These are phyloP conservation scores for Fragaria vesca DNA, from an alignment of 306 rosid genomes.

Conservation along the genomic window DNA sequence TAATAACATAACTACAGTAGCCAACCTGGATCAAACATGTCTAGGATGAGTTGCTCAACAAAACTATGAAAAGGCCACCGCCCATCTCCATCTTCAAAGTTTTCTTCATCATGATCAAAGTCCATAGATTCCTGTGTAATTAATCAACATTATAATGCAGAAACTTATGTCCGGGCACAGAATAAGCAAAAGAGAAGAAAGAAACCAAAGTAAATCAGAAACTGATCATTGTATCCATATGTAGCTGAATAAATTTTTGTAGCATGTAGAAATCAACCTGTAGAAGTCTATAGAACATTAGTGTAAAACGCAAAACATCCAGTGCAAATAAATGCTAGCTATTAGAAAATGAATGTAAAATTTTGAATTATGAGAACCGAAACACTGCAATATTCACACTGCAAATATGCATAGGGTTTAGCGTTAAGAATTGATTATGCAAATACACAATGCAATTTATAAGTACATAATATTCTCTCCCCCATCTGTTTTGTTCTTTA, in stretches of 20 bases:
- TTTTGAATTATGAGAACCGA: background rate
- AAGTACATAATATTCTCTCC: background rate
- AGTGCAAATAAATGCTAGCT: background rate
- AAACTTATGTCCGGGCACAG: conserved; percentile 5
- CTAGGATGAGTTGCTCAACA: conserved; percentile 85
- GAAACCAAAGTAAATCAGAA: conserved; percentile 8
- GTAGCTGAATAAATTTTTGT: background rate
- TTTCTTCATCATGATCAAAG: conserved; percentile 60
- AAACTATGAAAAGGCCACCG: conserved; percentile 87
- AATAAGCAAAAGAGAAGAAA: background rate
- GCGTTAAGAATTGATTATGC: too few relatives aligned
- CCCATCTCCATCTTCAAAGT: conserved; percentile 69
- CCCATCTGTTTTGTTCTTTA: background rate
- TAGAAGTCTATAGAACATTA: background rate
- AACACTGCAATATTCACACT: background rate
- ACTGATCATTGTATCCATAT: background rate
- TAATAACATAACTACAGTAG: conserved; percentile 2
- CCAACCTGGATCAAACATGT: conserved; percentile 95
- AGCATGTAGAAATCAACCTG: background rate
- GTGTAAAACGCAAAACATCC: background rate
- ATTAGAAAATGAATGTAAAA: background rate
- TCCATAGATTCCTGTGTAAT: conserved; percentile 45
- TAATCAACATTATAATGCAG: conserved; percentile 22
- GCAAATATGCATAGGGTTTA: too few relatives aligned
- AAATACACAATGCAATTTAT: background rate